Conservation (phyloP, 306 rosid genomes). For the Medicago truncatula region DNA sequence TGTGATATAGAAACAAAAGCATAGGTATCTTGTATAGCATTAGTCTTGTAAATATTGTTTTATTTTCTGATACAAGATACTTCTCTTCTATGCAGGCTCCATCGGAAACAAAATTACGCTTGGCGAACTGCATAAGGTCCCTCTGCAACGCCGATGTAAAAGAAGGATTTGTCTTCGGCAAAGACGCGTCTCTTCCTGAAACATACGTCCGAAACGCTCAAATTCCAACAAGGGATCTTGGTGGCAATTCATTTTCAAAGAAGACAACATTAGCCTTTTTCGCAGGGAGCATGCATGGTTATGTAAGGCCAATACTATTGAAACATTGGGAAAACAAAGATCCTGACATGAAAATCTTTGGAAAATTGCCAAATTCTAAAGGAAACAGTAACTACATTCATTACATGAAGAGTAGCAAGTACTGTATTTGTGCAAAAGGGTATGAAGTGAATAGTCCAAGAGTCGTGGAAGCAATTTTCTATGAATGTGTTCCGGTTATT, state of each 20-base stretch:
- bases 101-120: constrained; percentile 58
- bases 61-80: constrained; percentile 34
- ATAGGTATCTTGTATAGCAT: neutral
- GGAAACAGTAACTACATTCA: constrained; percentile 60
- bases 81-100: constrained; percentile 63
- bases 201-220: constrained; percentile 52
- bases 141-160: constrained; percentile 83
- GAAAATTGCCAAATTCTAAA: constrained; percentile 57
- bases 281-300: constrained; percentile 85
- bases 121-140: constrained; percentile 79
- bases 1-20: neutral
- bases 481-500: constrained; percentile 83
- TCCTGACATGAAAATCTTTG: constrained; percentile 87
- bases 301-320: constrained; percentile 69
- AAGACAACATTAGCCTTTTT: constrained; percentile 75
- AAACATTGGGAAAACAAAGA: constrained; percentile 90
- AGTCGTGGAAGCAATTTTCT: constrained; percentile 85
- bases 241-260: constrained; percentile 65
- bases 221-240: constrained; percentile 63
- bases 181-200: constrained; percentile 87
- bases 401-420: constrained; percentile 90
- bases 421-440: constrained; percentile 91
- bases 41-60: neutral
- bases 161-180: constrained; percentile 83
- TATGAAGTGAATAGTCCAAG: constrained; percentile 92